phyloP scores from a whole-genome alignment of 768 basidiomycete species.

The Lyophyllum shimeji region DNA sequence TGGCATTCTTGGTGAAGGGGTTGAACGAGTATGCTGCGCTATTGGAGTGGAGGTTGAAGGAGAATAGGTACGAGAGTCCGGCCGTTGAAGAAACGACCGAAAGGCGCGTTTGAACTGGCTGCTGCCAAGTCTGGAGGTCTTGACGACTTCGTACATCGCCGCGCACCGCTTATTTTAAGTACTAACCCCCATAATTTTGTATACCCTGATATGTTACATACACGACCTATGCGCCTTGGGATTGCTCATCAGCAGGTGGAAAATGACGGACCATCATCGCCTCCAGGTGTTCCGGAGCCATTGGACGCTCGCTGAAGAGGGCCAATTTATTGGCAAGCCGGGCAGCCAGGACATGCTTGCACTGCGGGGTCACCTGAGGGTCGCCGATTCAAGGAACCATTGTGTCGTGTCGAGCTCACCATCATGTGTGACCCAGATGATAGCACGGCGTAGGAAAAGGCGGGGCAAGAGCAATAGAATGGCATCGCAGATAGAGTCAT shows the following conservation, averaged over 20 bases:
- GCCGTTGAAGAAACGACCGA: not conserved
- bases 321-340: slow-evolving; percentile 56
- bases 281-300: slow-evolving; percentile 49
- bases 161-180: not conserved
- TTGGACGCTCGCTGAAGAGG: slow-evolving; percentile 48
- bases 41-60: slow-evolving; percentile 54
- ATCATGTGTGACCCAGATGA: slow-evolving; percentile 59
- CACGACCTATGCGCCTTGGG: not conserved
- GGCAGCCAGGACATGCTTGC: slow-evolving; percentile 77
- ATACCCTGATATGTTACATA: not conserved
- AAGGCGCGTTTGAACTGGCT: not conserved
- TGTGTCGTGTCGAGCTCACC: slow-evolving; percentile 37
- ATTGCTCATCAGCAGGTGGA: slow-evolving; percentile 8
- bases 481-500: slow-evolving; percentile 37
- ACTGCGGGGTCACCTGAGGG: slow-evolving; percentile 39
- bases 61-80: slow-evolving; percentile 29
- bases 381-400: slow-evolving; percentile 10
- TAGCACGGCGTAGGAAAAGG: slow-evolving; percentile 67
- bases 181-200: not conserved
- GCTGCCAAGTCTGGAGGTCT: not conserved
- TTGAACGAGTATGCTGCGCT: slow-evolving; percentile 61
- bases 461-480: slow-evolving; percentile 74
- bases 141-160: not conserved
- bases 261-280: slow-evolving; percentile 38
- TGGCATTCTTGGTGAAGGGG: slow-evolving; percentile 42